Percentiles rank a stretch among this genome's conserved stretches.
These are phyloP conservation scores for Alternaria novae-zelandiae DNA, from an alignment of 2,329 filamentous ascomycete genomes.

Conservation along the genomic window DNA sequence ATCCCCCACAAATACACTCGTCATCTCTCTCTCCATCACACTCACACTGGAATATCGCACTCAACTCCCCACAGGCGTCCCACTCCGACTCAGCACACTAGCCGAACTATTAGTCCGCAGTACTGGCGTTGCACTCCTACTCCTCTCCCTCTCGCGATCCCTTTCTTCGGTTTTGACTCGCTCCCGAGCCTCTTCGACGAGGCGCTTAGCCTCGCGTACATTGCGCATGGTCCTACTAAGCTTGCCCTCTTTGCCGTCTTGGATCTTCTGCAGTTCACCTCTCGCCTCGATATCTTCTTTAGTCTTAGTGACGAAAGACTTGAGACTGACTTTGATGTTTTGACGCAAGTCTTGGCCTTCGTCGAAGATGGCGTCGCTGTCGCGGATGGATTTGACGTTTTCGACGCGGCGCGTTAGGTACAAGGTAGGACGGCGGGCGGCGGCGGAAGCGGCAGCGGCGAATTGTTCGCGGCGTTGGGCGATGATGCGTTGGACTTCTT, in stretches of 20 bases:
- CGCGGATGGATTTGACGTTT: constrained; percentile 48
- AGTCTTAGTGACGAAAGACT: constrained; percentile 45
- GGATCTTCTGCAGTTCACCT: constrained; percentile 41
- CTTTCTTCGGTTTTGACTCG: constrained; percentile 40
- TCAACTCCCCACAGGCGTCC: constrained; percentile 25
- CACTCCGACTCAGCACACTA: constrained; percentile 27
- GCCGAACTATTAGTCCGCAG: constrained; percentile 27
- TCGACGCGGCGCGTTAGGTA: constrained; percentile 62
- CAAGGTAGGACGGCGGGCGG: constrained; percentile 56
- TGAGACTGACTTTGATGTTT: constrained; percentile 42
- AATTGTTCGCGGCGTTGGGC: constrained; percentile 49
- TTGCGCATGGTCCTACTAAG: constrained; percentile 41
- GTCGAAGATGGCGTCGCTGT: constrained; percentile 43
- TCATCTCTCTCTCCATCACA: not conserved
- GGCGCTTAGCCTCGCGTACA: constrained; percentile 40
- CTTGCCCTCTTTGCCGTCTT: constrained; percentile 43
- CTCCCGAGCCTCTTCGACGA: constrained; percentile 45
- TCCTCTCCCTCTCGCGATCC: constrained; percentile 32
- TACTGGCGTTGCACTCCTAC: constrained; percentile 34
- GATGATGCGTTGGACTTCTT: constrained; percentile 78
- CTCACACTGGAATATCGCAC: not conserved
- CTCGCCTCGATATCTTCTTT: constrained; percentile 41
- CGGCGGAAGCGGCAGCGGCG: not conserved
- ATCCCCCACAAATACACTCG: not conserved
- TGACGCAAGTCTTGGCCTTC: constrained; percentile 33